phyloP scores from a whole-genome alignment of 345 rosid genomes.

The Cardamine occulta region DNA sequence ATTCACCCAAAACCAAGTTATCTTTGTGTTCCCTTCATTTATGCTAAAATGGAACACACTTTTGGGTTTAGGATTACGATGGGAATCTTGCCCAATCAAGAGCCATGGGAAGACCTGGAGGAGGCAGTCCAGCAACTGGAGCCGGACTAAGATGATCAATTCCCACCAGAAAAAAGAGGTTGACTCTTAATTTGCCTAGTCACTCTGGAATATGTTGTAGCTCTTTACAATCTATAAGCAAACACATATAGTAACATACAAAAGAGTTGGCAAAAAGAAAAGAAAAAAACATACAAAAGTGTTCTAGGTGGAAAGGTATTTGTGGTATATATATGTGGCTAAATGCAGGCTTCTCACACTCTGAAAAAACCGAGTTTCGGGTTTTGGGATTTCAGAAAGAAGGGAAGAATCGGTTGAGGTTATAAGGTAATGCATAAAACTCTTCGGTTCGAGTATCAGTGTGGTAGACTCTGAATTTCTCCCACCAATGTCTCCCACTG shows the following conservation, averaged over 20 bases:
- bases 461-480: conserved; percentile 58
- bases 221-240: conserved; percentile 34
- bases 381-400: conserved; percentile 51
- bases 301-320: conserved; percentile 12
- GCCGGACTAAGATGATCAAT: conserved; percentile 59
- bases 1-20: conserved; percentile 12
- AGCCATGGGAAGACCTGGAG: conserved; percentile 65
- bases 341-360: conserved; percentile 14
- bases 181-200: conserved; percentile 15
- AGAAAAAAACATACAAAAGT: neutral
- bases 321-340: conserved; percentile 20
- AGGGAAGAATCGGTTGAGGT: conserved; percentile 87
- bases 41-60: conserved; percentile 19
- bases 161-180: conserved; percentile 5
- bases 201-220: conserved; percentile 36
- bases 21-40: conserved; percentile 22
- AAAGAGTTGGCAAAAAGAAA: conserved; percentile 30
- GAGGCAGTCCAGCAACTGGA: conserved; percentile 62
- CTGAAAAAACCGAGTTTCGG: conserved; percentile 1
- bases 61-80: conserved; percentile 66
- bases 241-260: conserved; percentile 34
- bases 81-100: conserved; percentile 61
- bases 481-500: conserved; percentile 95
- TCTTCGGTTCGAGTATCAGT: conserved; percentile 70
- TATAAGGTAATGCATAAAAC: conserved; percentile 74